phyloP scores from a whole-genome alignment of 23 red algal species.

The Gracilaria vermiculophylla region DNA sequence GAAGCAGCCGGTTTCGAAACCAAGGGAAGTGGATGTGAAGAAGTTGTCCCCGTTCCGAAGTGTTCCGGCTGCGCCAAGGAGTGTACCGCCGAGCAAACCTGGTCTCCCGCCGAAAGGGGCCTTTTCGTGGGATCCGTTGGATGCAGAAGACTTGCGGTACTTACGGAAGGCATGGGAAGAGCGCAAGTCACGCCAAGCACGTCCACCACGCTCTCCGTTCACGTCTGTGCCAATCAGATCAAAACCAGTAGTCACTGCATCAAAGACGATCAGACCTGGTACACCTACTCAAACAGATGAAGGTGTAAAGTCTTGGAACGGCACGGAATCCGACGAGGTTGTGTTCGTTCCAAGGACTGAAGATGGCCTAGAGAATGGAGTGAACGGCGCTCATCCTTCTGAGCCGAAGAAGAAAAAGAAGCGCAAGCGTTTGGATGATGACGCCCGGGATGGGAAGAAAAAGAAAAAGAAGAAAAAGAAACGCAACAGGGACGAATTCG shows the following conservation, averaged over 20 bases:
- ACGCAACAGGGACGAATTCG: constrained; percentile 30
- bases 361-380: neutral
- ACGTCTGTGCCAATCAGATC: neutral
- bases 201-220: neutral
- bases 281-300: neutral
- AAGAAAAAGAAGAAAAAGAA: constrained; percentile 68
- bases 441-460: constrained; percentile 9
- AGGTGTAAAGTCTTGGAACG: neutral
- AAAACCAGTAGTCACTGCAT: neutral
- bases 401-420: constrained; percentile 42
- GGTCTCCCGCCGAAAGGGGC: neutral
- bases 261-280: neutral
- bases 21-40: neutral
- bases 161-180: constrained; percentile 44
- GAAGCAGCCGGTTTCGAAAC: constrained; percentile 4
- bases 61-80: neutral
- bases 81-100: neutral
- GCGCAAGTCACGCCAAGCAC: neutral
- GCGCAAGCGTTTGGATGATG: neutral
- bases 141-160: constrained; percentile 20
- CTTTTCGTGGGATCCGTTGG: constrained; percentile 52
- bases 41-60: neutral
- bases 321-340: neutral
- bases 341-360: neutral
- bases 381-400: neutral